Evolutionary conservation across 768 basidiomycete genomes (phyloP).

Genomic region (Mycena chlorophos): DNA sequence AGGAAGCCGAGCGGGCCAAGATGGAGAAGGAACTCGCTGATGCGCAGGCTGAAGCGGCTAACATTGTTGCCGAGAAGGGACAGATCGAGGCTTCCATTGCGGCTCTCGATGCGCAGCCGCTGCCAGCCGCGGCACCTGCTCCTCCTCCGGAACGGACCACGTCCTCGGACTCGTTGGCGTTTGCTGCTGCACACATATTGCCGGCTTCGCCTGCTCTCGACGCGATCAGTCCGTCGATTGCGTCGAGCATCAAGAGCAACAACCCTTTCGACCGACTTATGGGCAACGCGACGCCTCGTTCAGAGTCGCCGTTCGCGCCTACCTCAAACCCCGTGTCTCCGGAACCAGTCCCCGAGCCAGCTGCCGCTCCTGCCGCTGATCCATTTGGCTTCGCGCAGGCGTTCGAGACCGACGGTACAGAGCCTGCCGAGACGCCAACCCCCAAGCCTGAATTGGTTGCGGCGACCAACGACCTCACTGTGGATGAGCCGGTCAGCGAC

Average conservation of each 20-base stretch:
- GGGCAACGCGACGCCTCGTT: conserved; percentile 45
- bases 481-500: conserved; percentile 21
- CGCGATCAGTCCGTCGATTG: conserved; percentile 48
- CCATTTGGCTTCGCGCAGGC: conserved; percentile 27
- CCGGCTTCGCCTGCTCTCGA: conserved; percentile 63
- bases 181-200: conserved; percentile 72
- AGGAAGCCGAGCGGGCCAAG: conserved; percentile 75
- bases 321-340: conserved; percentile 39
- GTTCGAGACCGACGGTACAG: conserved; percentile 27
- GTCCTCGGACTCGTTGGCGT: conserved; percentile 50
- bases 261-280: conserved; percentile 87
- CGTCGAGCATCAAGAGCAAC: conserved; percentile 66
- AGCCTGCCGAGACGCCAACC: conserved; percentile 9
- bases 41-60: conserved; percentile 53
- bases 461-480: conserved; percentile 1
- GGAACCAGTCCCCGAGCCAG: conserved; percentile 36
- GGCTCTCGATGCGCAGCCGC: conserved; percentile 25
- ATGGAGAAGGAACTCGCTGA: conserved; percentile 73
- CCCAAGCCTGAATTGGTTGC: background rate
- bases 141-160: conserved; percentile 32
- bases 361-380: conserved; percentile 27
- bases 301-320: conserved; percentile 63
- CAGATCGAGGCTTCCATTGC: conserved; percentile 54
- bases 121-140: conserved; percentile 20
- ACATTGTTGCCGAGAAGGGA: conserved; percentile 55